Evolutionary conservation across 106 monocot genomes (phyloP).

Genomic region (Iris macrosiphon): DNA sequence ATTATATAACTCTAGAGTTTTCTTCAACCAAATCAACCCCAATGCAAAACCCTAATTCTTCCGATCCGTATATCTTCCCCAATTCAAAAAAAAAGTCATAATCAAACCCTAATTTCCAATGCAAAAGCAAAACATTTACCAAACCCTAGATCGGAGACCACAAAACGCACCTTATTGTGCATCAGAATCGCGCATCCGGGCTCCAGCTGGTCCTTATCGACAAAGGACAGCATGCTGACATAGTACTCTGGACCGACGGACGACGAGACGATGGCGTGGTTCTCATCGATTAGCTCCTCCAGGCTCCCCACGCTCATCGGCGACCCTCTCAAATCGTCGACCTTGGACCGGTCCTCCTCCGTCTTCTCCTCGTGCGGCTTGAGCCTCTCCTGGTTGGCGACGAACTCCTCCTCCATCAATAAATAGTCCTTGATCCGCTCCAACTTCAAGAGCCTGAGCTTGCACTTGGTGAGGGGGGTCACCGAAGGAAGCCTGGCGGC

Average conservation of each 20-base stretch:
- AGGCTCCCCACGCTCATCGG: constrained; percentile 85
- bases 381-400: constrained; percentile 67
- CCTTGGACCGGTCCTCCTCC: constrained; percentile 86
- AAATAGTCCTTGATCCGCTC: constrained; percentile 83
- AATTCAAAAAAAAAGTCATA: too few relatives aligned
- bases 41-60: too few relatives aligned
- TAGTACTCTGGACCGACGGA: constrained; percentile 89
- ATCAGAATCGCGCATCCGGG: constrained; percentile 80
- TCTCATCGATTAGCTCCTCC: constrained; percentile 89
- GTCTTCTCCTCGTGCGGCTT: constrained; percentile 74
- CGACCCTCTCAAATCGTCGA: constrained; percentile 70
- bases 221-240: constrained; percentile 74
- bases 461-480: constrained; percentile 67
- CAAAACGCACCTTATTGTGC: constrained; percentile 61
- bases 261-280: constrained; percentile 74
- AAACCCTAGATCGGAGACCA: neutral
- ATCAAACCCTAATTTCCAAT: too few relatives aligned
- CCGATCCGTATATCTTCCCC: too few relatives aligned
- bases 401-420: constrained; percentile 88
- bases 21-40: too few relatives aligned
- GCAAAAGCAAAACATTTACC: too few relatives aligned
- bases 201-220: constrained; percentile 85
- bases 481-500: constrained; percentile 65
- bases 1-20: too few relatives aligned
- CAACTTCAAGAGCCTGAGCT: constrained; percentile 65